Percentiles rank a stretch among this genome's conserved stretches.
Conservation (phyloP, 176 grass and related monocot species). For the Hordeum vulgare region MorexV3_pseudomolecules_assembly NC_058519.1:22338593-22339092, state of each 20-base stretch:
- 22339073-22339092: background rate
- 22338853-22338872: background rate
- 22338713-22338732: background rate
- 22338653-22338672: background rate
- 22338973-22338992: background rate
- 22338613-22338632: constrained; percentile 16
- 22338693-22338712: background rate
- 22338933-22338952: background rate
- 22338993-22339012: background rate
- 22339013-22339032: background rate
- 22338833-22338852: background rate
- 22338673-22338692: constrained; percentile 1
- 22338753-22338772: background rate
- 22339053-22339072: background rate
- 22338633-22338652: background rate
- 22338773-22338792: background rate
- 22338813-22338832: background rate
- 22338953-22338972: background rate
- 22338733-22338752: background rate
- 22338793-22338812: background rate
- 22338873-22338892: background rate
- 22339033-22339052: background rate
- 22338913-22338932: background rate
- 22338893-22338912: background rate
- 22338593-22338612: background rate